A percentile compares a stretch with the other conserved stretches of the same genome.
Conservation (phyloP, 1,284 basidiomycete species). For the Flammula alnicola region DNA sequence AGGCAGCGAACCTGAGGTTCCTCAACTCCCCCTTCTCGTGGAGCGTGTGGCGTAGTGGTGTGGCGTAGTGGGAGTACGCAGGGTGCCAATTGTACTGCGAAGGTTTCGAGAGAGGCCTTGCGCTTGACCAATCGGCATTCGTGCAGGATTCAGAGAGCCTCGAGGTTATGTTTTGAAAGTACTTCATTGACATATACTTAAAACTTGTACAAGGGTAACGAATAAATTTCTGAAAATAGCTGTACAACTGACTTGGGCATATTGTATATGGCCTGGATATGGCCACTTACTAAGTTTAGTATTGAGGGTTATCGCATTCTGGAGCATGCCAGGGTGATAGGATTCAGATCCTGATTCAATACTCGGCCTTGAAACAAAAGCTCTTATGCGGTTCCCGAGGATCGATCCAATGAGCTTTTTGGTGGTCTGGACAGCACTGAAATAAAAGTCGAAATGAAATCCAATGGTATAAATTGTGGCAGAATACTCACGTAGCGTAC, state of each 20-base stretch:
- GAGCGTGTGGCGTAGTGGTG: background rate
- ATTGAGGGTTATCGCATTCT: background rate
- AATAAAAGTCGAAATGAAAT: background rate
- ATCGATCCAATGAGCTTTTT: conserved; percentile 26
- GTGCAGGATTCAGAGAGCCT: too few species aligned
- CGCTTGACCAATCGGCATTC: too few species aligned
- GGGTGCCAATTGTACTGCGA: too few species aligned
- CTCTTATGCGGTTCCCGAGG: conserved; percentile 23
- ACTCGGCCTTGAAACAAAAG: conserved; percentile 25
- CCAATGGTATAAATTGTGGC: background rate
- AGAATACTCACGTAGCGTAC: conserved; percentile 27
- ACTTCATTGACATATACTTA: too few species aligned
- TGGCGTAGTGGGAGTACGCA: too few species aligned
- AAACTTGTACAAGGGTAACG: too few species aligned
- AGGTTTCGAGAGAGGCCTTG: too few species aligned
- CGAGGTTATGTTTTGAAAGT: too few species aligned
- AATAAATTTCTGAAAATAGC: too few species aligned
- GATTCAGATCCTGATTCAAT: conserved; percentile 5
- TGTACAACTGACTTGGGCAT: too few species aligned
- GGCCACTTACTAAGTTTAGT: too few species aligned
- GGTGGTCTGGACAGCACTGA: conserved; percentile 32
- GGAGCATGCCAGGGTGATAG: background rate
- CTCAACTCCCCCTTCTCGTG: background rate
- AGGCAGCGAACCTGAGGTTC: background rate
- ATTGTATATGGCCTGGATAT: too few species aligned